Base-by-base conservation (phyloP, 306 rosid species). In the Carpinus fangiana region DNA sequence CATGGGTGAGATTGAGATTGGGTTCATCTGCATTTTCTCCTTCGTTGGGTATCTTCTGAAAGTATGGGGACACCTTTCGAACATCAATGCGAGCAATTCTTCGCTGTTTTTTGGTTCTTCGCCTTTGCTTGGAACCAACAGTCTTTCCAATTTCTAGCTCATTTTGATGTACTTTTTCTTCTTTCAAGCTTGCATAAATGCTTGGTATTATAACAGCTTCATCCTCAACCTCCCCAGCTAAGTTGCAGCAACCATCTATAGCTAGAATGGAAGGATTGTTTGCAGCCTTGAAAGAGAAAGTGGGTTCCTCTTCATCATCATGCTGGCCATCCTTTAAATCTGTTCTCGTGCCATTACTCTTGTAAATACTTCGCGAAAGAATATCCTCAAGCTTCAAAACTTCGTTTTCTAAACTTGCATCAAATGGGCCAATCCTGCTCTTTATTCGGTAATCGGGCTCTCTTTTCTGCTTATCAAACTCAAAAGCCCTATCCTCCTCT, bases 41-140 rank as follows among this genome's bases (percentile, higher is more conserved):
- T 12, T 46, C 26, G 41, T 57, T 26, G 43, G 72, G 59, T 7
- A 20, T 62, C 59, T 76, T 78, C 46, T 68, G 76, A 47, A 78
- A 81, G 80, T 67, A 57, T 23, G 68, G 79, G 53, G 81, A 84
- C 46, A 84, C 78, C 67, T 79, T 75, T 68, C 36, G 51, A 57
- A 43, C 41, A 11, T 59, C 16, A 8, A 23, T 21, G 5, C 4
- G 47, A 18, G 52, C 55, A 17, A 21, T 3, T 17, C 59, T 54
- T 38, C 43, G 20, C 21, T 4, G 73, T 12, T 76, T 72, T 36
- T 36, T 69, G 4, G 16, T 70, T 23, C 59, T 16, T 50, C 18
- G 38, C 54, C 77, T 66, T 45, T 34, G 69, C 53, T 31, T 73
- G 76, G 21, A 54, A 53, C 0, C 31, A 17, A 48, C 38, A 53